phyloP scores from a whole-genome alignment of 129 eudicot species.

The Solidago caesia region DNA sequence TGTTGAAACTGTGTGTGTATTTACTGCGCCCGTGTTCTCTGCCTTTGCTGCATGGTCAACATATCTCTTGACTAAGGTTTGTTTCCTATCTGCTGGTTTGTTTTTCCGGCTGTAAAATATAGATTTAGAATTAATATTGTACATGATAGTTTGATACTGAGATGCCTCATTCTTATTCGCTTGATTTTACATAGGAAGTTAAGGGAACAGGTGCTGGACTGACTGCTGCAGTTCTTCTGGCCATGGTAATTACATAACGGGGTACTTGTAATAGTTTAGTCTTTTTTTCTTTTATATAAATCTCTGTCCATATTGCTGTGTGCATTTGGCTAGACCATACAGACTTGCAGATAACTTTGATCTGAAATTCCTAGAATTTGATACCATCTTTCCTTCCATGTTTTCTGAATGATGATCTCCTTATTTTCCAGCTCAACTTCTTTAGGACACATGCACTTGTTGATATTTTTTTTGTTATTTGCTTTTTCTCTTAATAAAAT shows the following conservation, averaged over 20 bases:
- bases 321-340: conserved; percentile 1
- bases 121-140: conserved; percentile 2
- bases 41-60: conserved; percentile 99
- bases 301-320: not conserved
- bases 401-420: not conserved
- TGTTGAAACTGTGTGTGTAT: conserved; percentile 98
- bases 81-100: conserved; percentile 24
- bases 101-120: not conserved
- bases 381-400: not conserved
- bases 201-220: conserved; percentile 97
- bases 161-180: conserved; percentile 27
- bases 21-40: conserved; percentile 95
- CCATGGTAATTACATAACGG: conserved; percentile 63
- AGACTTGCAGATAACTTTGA: conserved; percentile 13
- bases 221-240: conserved; percentile 92
- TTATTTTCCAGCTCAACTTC: not conserved
- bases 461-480: conserved; percentile 2
- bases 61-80: conserved; percentile 85
- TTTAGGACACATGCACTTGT: conserved; percentile 3
- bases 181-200: conserved; percentile 60
- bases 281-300: not conserved
- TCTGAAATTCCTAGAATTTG: not conserved
- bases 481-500: not conserved
- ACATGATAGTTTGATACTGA: conserved; percentile 11
- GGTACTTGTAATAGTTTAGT: conserved; percentile 11